Base-by-base conservation (phyloP, 202 grass and related monocot genomes). In the Tripidium arundinaceum region DNA sequence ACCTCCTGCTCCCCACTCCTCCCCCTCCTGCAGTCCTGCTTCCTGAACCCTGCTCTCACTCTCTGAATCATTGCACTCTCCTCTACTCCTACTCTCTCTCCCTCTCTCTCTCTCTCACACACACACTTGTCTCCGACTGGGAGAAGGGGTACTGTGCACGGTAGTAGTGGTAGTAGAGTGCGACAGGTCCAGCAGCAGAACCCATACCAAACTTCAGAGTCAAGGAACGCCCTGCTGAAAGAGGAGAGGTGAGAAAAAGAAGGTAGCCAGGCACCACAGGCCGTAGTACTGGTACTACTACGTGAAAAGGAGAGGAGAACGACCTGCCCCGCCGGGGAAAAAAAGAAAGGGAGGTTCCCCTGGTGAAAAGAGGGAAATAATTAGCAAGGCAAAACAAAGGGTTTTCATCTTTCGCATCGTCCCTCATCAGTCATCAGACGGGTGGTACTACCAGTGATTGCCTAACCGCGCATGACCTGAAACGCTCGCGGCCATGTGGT, bases 131-230 rank as follows among this genome's bases (percentile, higher is more conserved):
- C 49, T 43, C 45, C 45, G 45, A 16, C 15, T 26, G 13, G 1
- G 14, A 25, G 54, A 47, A 12, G 15, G 2, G 61, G 61, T 40
- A 55, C 45, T 16, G 49, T 52, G 7, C 49, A 22, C 50, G 50
- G 50, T 22, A 22, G 46, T 3, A 45, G 12, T 0, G 7, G 41
- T 4, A 25, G 59, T 62, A 36, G 73, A 76, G 43, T 8, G 81
- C 22, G 63, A 33, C 31, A 63, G 54, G 28, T 43, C 2, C 26
- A 29, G 28, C 26, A 47, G 59, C 40, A 49, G 65, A 64, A 78
- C 74, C 26, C 65, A 39, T 84, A 29, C 82, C 57, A 81, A 81
- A 72, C 87, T 85, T 89, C 77, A 60, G n/a, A 66, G 65, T 28
- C 82, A 89, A 77, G 82, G 82, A 65, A 89, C 74, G 70, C 55